Conservation (phyloP, 2,329 filamentous ascomycete genomes). For the Fusarium decemcellulare region DNA sequence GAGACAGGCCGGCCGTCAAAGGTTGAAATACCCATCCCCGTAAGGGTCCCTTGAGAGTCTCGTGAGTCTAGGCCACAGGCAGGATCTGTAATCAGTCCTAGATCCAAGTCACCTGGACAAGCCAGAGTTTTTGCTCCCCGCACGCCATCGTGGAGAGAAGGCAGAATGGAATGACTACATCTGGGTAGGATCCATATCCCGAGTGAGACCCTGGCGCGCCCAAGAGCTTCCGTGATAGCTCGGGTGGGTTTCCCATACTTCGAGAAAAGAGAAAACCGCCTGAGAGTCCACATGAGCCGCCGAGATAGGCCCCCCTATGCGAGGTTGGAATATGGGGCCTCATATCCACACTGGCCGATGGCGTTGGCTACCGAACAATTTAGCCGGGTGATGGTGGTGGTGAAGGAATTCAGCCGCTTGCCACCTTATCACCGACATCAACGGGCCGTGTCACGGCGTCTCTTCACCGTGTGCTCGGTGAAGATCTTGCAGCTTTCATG, state of each 20-base stretch:
- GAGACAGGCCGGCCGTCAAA: background rate
- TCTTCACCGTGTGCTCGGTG: constrained; percentile 3
- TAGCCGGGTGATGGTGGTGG: constrained; percentile 15
- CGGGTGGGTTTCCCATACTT: background rate
- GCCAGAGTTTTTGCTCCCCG: constrained; percentile 16
- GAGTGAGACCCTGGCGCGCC: background rate
- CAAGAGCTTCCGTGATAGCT: background rate
- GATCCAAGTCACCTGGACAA: constrained; percentile 19
- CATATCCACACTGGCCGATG: background rate
- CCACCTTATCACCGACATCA: background rate
- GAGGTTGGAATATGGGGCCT: constrained; percentile 6
- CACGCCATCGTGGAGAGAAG: background rate
- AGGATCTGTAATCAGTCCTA: constrained; percentile 12
- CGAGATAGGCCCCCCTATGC: background rate
- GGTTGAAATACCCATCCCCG: constrained; percentile 3
- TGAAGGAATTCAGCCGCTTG: too few relatives aligned
- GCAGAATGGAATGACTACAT: constrained; percentile 31
- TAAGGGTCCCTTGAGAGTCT: background rate
- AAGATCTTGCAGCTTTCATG: background rate
- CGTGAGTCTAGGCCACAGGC: background rate
- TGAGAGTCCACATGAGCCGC: background rate
- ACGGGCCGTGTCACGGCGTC: background rate
- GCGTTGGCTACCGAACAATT: constrained; percentile 29
- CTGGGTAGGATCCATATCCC: constrained; percentile 10
- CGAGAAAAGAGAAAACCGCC: constrained; percentile 3